phyloP scores from a whole-genome alignment of 2,329 filamentous ascomycete species.

The Tolypocladium sp. region DNA sequence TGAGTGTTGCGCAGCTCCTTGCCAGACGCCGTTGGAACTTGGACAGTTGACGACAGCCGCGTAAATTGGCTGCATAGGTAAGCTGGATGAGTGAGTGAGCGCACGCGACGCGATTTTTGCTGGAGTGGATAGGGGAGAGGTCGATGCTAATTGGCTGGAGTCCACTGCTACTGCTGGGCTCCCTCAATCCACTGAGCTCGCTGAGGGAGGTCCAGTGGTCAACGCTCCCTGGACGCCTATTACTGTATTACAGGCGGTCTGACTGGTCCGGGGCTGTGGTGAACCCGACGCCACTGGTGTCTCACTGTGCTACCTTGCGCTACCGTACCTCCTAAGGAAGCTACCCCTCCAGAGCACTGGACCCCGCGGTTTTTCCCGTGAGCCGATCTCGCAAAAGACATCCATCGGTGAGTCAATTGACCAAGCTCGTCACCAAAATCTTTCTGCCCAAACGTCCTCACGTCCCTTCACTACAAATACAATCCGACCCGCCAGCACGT shows the following conservation, averaged over 20 bases:
- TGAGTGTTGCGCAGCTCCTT: background rate
- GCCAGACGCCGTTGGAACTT: background rate
- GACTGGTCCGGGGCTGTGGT: too few relatives aligned
- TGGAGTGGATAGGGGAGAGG: background rate
- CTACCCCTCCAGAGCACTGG: background rate
- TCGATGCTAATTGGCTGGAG: background rate
- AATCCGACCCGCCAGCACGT: background rate
- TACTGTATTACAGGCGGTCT: background rate
- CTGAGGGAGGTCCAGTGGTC: too few relatives aligned
- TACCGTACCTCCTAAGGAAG: too few relatives aligned
- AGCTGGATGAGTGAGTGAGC: background rate
- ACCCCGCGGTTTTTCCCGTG: background rate
- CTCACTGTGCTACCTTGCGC: too few relatives aligned
- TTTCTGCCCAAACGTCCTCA: background rate
- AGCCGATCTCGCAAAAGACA: background rate
- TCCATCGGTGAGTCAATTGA: background rate
- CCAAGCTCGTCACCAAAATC: background rate
- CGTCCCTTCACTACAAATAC: background rate
- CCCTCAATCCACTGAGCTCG: background rate
- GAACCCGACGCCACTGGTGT: too few relatives aligned
- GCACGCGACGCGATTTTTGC: slow-evolving; percentile 1
- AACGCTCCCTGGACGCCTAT: too few relatives aligned
- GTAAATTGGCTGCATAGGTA: slow-evolving; percentile 7
- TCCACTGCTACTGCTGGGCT: background rate
- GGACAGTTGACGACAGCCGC: slow-evolving; percentile 2